Evolutionary conservation across 1,284 basidiomycete genomes (phyloP).

Genomic region (Schizophyllum amplum): DNA sequence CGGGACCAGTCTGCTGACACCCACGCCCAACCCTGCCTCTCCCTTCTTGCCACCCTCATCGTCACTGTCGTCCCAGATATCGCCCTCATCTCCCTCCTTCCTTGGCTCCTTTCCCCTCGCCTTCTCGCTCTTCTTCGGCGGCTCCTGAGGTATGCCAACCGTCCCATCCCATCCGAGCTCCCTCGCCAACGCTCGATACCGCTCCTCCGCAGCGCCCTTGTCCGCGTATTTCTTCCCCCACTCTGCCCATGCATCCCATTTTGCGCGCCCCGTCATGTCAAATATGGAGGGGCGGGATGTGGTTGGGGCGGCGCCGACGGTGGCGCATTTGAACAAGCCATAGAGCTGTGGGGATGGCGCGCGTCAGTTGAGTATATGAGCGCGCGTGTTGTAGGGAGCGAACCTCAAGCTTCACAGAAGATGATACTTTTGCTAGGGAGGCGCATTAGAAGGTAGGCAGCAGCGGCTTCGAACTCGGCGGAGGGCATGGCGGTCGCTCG

Average conservation of each 20-base stretch:
- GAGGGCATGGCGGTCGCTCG: constrained; percentile 37
- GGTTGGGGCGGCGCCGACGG: constrained; percentile 45
- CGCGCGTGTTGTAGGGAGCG: constrained; percentile 24
- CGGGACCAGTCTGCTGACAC: constrained; percentile 53
- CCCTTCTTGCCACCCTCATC: constrained; percentile 17
- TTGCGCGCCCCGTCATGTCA: constrained; percentile 73
- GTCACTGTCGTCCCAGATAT: constrained; percentile 30
- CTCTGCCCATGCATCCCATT: constrained; percentile 80
- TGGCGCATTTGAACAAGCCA: constrained; percentile 77
- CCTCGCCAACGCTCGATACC: constrained; percentile 67
- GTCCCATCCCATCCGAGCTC: constrained; percentile 58
- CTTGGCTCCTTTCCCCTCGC: constrained; percentile 15
- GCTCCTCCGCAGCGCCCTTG: constrained; percentile 37
- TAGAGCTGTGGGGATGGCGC: constrained; percentile 55
- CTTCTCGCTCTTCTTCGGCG: constrained; percentile 7
- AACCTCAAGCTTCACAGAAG: constrained; percentile 70
- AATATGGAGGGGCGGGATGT: constrained; percentile 71
- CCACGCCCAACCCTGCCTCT: constrained; percentile 45
- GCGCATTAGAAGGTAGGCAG: constrained; percentile 52
- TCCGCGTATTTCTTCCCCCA: constrained; percentile 43
- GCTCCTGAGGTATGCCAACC: constrained; percentile 20
- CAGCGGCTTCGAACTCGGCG: constrained; percentile 49
- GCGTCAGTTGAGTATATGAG: constrained; percentile 7
- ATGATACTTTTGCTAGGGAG: constrained; percentile 47
- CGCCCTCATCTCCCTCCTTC: constrained; percentile 21